phyloP scores from a whole-genome alignment of 1,139 yeast genomes.

The Debaryomyces sp. region DNA sequence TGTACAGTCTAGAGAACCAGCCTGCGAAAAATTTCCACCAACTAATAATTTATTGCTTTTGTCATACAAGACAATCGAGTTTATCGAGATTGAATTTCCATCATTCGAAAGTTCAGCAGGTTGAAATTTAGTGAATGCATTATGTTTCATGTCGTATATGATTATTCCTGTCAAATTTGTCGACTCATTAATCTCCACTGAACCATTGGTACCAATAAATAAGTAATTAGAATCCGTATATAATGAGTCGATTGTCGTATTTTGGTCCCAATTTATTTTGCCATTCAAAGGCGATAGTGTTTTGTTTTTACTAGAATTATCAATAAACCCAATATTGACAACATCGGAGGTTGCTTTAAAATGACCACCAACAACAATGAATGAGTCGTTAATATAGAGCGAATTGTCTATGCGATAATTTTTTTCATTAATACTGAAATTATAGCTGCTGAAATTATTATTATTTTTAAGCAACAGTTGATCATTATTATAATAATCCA shows the following conservation, averaged over 20 bases:
- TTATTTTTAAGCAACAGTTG: slow-evolving; percentile 33
- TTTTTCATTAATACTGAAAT: slow-evolving; percentile 23
- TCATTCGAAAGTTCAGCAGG: slow-evolving; percentile 45
- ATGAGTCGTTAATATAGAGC: slow-evolving; percentile 48
- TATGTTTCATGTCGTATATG: slow-evolving; percentile 50
- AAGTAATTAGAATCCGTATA: slow-evolving; percentile 44
- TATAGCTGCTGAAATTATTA: slow-evolving; percentile 25
- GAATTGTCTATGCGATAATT: slow-evolving; percentile 45
- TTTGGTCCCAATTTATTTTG: slow-evolving; percentile 40
- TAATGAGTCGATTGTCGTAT: slow-evolving; percentile 41
- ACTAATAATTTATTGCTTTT: slow-evolving; percentile 57
- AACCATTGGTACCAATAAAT: slow-evolving; percentile 55
- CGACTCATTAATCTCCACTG: slow-evolving; percentile 30
- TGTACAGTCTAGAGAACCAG: slow-evolving; percentile 62
- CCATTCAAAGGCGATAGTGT: slow-evolving; percentile 30
- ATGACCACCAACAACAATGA: slow-evolving; percentile 57
- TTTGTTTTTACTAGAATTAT: slow-evolving; percentile 26
- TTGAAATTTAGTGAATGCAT: slow-evolving; percentile 44
- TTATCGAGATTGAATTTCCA: slow-evolving; percentile 41
- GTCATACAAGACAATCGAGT: slow-evolving; percentile 57
- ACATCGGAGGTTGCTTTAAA: slow-evolving; percentile 25
- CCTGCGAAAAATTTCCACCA: slow-evolving; percentile 73
- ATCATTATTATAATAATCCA: slow-evolving; percentile 34
- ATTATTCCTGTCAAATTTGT: slow-evolving; percentile 46
- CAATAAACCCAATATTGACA: slow-evolving; percentile 43